Percentiles rank a stretch among this genome's conserved stretches.
phyloP scores from a whole-genome alignment of 176 grass and related monocot species.

The Oryza longistaminata region DNA sequence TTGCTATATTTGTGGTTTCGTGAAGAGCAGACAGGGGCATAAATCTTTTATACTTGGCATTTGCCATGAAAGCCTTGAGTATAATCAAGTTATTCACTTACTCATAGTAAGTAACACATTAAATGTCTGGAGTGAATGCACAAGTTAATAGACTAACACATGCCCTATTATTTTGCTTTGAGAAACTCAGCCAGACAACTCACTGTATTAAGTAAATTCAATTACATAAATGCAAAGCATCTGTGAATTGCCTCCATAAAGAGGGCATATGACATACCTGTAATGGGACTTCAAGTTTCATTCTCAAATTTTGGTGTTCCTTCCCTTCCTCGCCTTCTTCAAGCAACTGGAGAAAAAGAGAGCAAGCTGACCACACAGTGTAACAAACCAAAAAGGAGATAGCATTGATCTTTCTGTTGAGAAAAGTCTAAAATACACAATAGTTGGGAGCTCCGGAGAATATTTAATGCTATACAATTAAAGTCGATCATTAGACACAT shows the following conservation, averaged over 20 bases:
- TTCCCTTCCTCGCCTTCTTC: constrained; percentile 98
- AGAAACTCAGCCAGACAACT: background rate
- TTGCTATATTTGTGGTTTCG: background rate
- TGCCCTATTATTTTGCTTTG: constrained; percentile 8
- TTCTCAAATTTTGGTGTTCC: constrained; percentile 80
- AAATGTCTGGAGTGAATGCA: background rate
- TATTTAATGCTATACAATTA: background rate
- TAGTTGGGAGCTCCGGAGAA: constrained; percentile 1
- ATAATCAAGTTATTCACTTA: constrained; percentile 4
- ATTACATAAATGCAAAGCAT: background rate
- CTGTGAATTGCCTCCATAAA: background rate
- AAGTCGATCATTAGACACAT: background rate
- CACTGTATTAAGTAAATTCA: background rate
- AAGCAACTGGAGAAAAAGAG: constrained; percentile 68
- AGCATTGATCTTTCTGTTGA: constrained; percentile 5
- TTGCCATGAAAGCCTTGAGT: background rate
- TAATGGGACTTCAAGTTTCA: constrained; percentile 97
- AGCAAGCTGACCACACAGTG: constrained; percentile 19
- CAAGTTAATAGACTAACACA: background rate
- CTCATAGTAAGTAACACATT: background rate
- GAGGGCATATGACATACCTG: constrained; percentile 53
- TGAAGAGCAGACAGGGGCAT: background rate
- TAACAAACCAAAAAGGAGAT: constrained; percentile 10
- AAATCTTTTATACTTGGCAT: background rate
- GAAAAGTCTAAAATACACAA: background rate